Conservation (phyloP, 352 stramenopile species). For the Elongisporangium prolatum region DNA sequence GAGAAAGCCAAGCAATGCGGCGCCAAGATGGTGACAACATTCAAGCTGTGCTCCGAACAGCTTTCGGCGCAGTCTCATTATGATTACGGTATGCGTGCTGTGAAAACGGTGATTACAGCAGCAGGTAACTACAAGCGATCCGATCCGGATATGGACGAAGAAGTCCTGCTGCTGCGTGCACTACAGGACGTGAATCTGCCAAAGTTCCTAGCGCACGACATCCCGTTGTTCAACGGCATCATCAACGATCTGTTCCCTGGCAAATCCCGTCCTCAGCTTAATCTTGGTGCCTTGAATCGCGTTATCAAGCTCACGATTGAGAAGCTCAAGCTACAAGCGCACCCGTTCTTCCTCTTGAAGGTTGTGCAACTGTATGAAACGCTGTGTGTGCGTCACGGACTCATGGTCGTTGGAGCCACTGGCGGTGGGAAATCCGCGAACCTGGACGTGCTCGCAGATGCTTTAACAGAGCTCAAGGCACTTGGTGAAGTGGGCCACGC, state of each 20-base stretch:
- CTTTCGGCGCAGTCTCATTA: constrained; percentile 89
- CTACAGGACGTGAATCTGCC: constrained; percentile 95
- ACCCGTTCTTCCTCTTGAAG: constrained; percentile 92
- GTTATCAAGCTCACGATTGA: constrained; percentile 89
- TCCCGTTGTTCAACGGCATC: constrained; percentile 95
- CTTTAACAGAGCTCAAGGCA: constrained; percentile 82
- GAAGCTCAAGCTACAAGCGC: constrained; percentile 79
- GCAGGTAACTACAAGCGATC: constrained; percentile 89
- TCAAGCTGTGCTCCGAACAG: constrained; percentile 88
- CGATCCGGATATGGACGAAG: constrained; percentile 90
- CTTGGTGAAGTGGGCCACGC: constrained; percentile 76
- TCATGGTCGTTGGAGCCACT: constrained; percentile 94
- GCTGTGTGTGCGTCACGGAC: constrained; percentile 91
- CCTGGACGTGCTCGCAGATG: constrained; percentile 89
- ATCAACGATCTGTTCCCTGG: constrained; percentile 94
- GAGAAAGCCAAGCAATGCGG: constrained; percentile 32
- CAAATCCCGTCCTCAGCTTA: constrained; percentile 82
- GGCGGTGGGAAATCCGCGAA: constrained; percentile 89
- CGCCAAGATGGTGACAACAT: constrained; percentile 87
- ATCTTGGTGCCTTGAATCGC: constrained; percentile 82
- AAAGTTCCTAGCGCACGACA: constrained; percentile 94
- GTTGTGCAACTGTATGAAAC: constrained; percentile 95
- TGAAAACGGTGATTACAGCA: constrained; percentile 88
- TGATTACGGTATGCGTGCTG: constrained; percentile 88
- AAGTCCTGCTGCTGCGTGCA: constrained; percentile 89